phyloP scores from a whole-genome alignment of 2,329 filamentous ascomycete species.

The Fusarium sp. region DNA sequence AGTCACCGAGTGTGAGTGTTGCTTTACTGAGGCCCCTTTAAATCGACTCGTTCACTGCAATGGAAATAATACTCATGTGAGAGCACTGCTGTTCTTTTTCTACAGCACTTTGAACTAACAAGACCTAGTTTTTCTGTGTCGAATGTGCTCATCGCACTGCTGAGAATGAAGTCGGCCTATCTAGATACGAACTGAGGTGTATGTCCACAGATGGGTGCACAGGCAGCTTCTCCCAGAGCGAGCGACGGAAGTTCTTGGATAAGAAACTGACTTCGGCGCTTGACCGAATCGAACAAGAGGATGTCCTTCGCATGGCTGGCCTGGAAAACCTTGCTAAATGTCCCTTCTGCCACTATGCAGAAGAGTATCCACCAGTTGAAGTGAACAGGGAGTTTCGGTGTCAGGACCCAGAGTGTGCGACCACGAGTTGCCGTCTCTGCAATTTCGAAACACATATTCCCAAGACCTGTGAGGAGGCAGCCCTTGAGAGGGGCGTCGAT shows the following conservation, averaged over 20 bases:
- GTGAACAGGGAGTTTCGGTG: constrained; percentile 82
- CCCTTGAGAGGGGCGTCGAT: constrained; percentile 71
- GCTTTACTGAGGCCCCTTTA: constrained; percentile 76
- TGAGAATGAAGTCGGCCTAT: constrained; percentile 77
- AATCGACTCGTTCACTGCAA: constrained; percentile 80
- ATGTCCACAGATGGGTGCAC: constrained; percentile 79
- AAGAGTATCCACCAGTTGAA: constrained; percentile 77
- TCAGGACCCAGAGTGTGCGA: constrained; percentile 74
- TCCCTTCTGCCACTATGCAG: constrained; percentile 87
- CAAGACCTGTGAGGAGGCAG: constrained; percentile 77
- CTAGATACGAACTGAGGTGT: constrained; percentile 78
- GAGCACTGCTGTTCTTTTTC: constrained; percentile 25
- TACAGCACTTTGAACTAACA: constrained; percentile 24
- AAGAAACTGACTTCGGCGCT: constrained; percentile 72
- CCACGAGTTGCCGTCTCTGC: constrained; percentile 78
- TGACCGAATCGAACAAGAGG: constrained; percentile 79
- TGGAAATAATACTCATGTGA: constrained; percentile 67
- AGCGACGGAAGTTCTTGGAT: constrained; percentile 72
- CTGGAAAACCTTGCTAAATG: constrained; percentile 82
- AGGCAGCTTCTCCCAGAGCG: constrained; percentile 69
- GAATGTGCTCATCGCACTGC: constrained; percentile 76
- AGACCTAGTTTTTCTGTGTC: constrained; percentile 74
- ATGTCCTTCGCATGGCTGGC: constrained; percentile 76
- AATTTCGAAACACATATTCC: constrained; percentile 79
- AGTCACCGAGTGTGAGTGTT: constrained; percentile 80